Evolutionary conservation across 169 alveolate species (phyloP), one percentile per base, ranked within the genome.

Genomic region (Theileria sp.): DNA sequence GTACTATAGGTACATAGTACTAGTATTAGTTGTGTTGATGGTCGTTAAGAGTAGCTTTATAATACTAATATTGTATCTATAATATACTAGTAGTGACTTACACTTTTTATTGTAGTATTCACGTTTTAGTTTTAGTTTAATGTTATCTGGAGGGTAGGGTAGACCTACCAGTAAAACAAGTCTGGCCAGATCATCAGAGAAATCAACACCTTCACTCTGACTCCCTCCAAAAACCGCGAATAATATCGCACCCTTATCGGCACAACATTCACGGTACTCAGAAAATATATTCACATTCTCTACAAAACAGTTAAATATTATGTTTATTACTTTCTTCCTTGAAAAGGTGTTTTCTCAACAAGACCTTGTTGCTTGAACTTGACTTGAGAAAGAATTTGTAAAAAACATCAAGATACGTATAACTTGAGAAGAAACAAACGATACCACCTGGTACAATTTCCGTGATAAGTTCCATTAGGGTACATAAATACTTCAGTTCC

Each of bases 181-280:
- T 70, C 99, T 87, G 25, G 99, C 98, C 25, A 96, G 87, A 23
- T 94, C 95, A 88, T 97, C 98, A 25, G 95, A 80, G 82, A 98
- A 98, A 86, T 98, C 96, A 56, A 98, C 97, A 17, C 99, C 99
- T 86, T 98, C 99, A 49, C 98, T 95, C 17, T 96, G 91, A 60
- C 68, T 81, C 38, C 88, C 94, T 44, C 89, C 91, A 72, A 81
- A 86, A 2, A 89, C 92, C 8, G 98, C 96, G 61, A 97, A 93
- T 23, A 96, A 86, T 26, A 97, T 85, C 10, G 95, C 97, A 12
- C 97, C 98, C 56, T 75, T 68, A 34, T 74, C 80, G 6, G 76
- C 19, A 34, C 86, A 84, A 17, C 38, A 30, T 50, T 67, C 76
- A 38, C 76, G 32, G 78, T 77, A 84, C 17, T 78, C 72, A n/a